Evolutionary conservation across 352 stramenopile species (phyloP).

Genomic region (Globisporangium acanthophoron): DNA sequence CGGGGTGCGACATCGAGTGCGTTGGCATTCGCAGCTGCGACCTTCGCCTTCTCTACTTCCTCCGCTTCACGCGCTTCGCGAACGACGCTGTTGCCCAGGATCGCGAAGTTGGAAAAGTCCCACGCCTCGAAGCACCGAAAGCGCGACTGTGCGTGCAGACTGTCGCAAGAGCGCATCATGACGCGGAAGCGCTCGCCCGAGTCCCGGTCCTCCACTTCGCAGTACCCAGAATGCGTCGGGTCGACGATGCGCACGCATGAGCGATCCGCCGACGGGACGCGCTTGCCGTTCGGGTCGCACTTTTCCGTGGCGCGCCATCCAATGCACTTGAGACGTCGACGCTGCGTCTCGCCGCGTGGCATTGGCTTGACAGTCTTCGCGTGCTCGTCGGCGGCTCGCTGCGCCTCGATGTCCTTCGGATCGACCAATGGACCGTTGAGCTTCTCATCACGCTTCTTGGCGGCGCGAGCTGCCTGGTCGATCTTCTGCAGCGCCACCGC

Average conservation of each 20-base stretch:
- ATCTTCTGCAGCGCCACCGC: constrained; percentile 1
- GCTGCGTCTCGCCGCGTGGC: constrained; percentile 11
- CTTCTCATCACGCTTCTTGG: constrained; percentile 7
- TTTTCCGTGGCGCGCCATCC: constrained; percentile 22
- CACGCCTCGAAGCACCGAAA: constrained; percentile 19
- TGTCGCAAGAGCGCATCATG: constrained; percentile 15
- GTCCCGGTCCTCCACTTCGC: constrained; percentile 20
- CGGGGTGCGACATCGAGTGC: too few relatives aligned
- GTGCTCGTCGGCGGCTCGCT: constrained; percentile 19
- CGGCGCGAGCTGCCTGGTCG: constrained; percentile 2
- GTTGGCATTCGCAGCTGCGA: not conserved
- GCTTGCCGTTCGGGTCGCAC: constrained; percentile 18
- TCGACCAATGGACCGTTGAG: constrained; percentile 5
- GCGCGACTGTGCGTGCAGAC: constrained; percentile 6
- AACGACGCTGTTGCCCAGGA: constrained; percentile 16
- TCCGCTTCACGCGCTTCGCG: not conserved
- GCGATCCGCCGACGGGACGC: constrained; percentile 13
- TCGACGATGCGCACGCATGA: constrained; percentile 15
- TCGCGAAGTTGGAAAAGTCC: constrained; percentile 18
- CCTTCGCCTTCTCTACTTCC: not conserved
- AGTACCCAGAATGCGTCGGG: constrained; percentile 21
- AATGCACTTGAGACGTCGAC: constrained; percentile 17
- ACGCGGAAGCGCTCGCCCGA: constrained; percentile 18
- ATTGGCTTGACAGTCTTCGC: constrained; percentile 22
- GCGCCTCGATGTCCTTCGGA: constrained; percentile 13